Evolutionary conservation across 148 eudicot species (phyloP), one percentile per base, ranked within the genome.

Genomic region (Vaccinium myrtillus): DNA sequence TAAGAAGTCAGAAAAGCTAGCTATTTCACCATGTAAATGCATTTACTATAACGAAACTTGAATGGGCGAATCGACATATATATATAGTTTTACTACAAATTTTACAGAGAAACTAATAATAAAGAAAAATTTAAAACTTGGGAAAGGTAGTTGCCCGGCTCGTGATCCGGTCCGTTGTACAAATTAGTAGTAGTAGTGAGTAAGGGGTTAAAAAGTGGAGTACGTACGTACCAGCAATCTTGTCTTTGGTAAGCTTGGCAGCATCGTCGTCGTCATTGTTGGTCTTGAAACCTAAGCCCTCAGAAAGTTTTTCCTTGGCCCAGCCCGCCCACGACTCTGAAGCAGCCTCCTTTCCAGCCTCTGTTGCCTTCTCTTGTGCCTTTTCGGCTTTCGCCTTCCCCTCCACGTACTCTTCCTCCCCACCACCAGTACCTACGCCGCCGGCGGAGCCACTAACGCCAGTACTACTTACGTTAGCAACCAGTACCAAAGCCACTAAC

Each of bases 291-390:
- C 81, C 23, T 1, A 75, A 43, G 61, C 81, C 63, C 27, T 78
- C 81, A 21, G 63, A 25, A 46, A 78, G 27, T 54, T 54, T 78
- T 36, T 90, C 94, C 56, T 89, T 93, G 2, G 93, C 94, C 94
- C 94, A 92, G 18, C 84, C 93, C 0, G 93, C 55, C 94, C 94
- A 93, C 1, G 93, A 87, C 77, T 92, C 91, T 2, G 89, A 55
- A 43, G 46, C 46, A 1, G 81, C 85, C 39, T 84, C 88, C 73
- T 79, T 69, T 2, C 32, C 88, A 0, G 73, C 58, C 84, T 82
- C 75, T 39, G 7, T 54, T 6, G 81, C 82, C 81, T 84, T 73
- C 16, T 84, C 82, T 55, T 21, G n/a, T 6, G 84, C 84, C 54
- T 83, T 21, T 32, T 25, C 77, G 59, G 43, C 9, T 18, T 59